Percentiles rank a stretch among this genome's conserved stretches.
phyloP scores from a whole-genome alignment of 345 rosid genomes.

The Carallia brachiata region DNA sequence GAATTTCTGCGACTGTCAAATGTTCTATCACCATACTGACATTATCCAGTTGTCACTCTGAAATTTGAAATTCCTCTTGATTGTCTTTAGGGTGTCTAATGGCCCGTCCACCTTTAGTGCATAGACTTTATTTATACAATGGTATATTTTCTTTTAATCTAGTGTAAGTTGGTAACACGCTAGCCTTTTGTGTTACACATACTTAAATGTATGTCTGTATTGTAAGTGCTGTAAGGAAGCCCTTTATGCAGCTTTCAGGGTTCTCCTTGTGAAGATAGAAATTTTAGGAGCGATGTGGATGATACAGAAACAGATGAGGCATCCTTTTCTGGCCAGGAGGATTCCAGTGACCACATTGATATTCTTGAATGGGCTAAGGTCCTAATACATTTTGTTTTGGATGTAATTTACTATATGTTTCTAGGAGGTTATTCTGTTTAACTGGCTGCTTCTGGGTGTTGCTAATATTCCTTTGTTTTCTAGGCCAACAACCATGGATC shows the following conservation, averaged over 20 bases:
- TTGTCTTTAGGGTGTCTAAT: too few relatives aligned
- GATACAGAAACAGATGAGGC: constrained; percentile 81
- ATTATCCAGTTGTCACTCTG: too few relatives aligned
- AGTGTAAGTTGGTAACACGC: too few relatives aligned
- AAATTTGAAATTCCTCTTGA: too few relatives aligned
- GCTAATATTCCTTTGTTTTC: constrained; percentile 16
- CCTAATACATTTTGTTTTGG: constrained; percentile 16
- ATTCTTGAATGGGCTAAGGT: constrained; percentile 98
- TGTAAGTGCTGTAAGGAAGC: background rate
- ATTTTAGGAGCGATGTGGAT: constrained; percentile 57
- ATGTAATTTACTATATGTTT: background rate
- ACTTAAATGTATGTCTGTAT: too few relatives aligned
- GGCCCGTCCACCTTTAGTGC: too few relatives aligned
- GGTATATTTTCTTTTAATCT: too few relatives aligned
- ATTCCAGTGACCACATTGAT: constrained; percentile 56
- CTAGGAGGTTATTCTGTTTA: background rate
- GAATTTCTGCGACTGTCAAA: too few relatives aligned
- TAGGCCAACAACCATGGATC: constrained; percentile 82
- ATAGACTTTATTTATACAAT: too few relatives aligned
- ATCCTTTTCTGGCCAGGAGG: constrained; percentile 86
- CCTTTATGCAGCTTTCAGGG: constrained; percentile 61
- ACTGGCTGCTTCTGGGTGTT: constrained; percentile 10
- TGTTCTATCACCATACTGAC: too few relatives aligned
- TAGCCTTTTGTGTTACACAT: too few relatives aligned
- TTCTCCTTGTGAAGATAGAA: constrained; percentile 68